A percentile compares a stretch with the other conserved stretches of the same genome.
These are phyloP conservation scores for Apiotrichum porosum DNA, from an alignment of 1,284 basidiomycete genomes.

Conservation along the genomic window DNA sequence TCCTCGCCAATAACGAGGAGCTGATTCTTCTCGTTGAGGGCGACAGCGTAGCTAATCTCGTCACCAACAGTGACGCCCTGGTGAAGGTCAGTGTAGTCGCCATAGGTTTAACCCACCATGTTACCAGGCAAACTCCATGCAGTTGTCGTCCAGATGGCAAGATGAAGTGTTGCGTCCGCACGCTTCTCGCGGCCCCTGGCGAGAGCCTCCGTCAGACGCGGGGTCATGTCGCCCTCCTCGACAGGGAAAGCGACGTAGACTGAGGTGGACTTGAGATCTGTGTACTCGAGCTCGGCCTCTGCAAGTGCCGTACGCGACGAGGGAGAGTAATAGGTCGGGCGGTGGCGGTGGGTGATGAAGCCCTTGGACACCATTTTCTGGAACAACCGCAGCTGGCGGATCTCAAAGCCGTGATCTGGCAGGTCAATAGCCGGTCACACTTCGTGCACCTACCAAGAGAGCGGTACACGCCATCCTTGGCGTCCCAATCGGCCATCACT, in stretches of 20 bases:
- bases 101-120: constrained; percentile 60
- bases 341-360: constrained; percentile 71
- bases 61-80: constrained; percentile 81
- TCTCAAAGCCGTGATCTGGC: constrained; percentile 80
- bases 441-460: constrained; percentile 64
- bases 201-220: constrained; percentile 25
- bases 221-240: constrained; percentile 31
- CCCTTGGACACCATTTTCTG: constrained; percentile 79
- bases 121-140: constrained; percentile 97
- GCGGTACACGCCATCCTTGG: constrained; percentile 68
- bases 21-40: constrained; percentile 48
- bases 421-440: background rate
- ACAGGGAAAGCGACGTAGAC: constrained; percentile 79
- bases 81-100: too few species aligned
- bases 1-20: constrained; percentile 67
- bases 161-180: constrained; percentile 45
- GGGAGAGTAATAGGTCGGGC: constrained; percentile 93
- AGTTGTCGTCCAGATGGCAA: constrained; percentile 98
- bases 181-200: constrained; percentile 5
- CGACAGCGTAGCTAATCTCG: constrained; percentile 66
- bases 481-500: constrained; percentile 88
- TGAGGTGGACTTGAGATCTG: constrained; percentile 81
- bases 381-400: constrained; percentile 82
- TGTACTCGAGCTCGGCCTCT: constrained; percentile 90
- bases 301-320: constrained; percentile 91